A percentile compares a stretch with the other conserved stretches of the same genome.
These are phyloP conservation scores for Chlorella sorokiniana DNA, from an alignment of 139 green algal species.

Conservation along the genomic window DNA sequence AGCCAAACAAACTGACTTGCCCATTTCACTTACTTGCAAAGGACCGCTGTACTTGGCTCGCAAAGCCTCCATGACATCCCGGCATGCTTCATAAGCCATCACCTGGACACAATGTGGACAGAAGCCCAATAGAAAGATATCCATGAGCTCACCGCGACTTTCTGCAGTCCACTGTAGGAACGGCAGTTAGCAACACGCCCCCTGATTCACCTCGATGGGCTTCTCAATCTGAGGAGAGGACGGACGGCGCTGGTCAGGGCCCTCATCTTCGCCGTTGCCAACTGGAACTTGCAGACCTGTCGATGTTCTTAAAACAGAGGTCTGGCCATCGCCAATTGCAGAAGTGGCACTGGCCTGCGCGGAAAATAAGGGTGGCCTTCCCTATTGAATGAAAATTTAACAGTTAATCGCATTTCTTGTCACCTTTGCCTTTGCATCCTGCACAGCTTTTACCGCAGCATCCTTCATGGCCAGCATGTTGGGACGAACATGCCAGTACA, in stretches of 20 bases:
- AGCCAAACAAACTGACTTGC: no score
- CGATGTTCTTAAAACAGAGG: no score
- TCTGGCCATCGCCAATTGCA: no score
- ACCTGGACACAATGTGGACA: slow-evolving; percentile 3
- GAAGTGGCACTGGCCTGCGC: neutral
- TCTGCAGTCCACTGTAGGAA: no score
- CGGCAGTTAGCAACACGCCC: neutral
- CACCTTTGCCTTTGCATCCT: slow-evolving; percentile 41
- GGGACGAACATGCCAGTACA: slow-evolving; percentile 92
- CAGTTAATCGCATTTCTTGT: neutral
- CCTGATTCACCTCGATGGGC: slow-evolving; percentile 46
- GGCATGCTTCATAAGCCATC: slow-evolving; percentile 44
- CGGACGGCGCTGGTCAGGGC: neutral
- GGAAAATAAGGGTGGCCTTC: neutral
- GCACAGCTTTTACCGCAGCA: slow-evolving; percentile 55
- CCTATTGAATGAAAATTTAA: neutral
- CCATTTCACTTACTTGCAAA: neutral
- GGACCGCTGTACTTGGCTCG: slow-evolving; percentile 52
- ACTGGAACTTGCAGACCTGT: neutral
- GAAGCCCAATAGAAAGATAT: no score
- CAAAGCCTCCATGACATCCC: slow-evolving; percentile 81
- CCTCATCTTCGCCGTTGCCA: no score
- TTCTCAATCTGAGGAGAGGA: slow-evolving; percentile 52
- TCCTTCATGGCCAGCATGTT: slow-evolving; percentile 80
- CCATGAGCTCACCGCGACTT: no score